Base-by-base conservation (phyloP, 805 yeast genomes). In the Ogataea degrootiae region DNA sequence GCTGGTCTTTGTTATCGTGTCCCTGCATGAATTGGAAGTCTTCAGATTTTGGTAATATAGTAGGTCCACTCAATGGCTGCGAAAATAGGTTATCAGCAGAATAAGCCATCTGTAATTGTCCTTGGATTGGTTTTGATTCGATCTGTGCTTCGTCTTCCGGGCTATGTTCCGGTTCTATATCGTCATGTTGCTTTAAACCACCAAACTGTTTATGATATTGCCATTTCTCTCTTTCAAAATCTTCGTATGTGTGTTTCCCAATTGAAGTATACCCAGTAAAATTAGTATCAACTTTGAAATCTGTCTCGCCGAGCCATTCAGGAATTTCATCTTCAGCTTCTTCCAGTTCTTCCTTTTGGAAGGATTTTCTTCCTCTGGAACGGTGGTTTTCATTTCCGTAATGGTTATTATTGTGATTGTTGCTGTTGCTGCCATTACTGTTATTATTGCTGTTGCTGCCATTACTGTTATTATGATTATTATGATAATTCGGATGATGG, bases 231-330 rank as follows among this genome's bases (percentile, higher is more conserved):
- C 55, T 48, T 44, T 64, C 68, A 26, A 64, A 55, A 26, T 64
- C 68, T 45, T 61, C 60, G 39, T 54, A 52, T 11, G 65, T 57
- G 46, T 59, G 63, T 3, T 50, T 22, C 2, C 65, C 65, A 17
- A 55, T 56, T 4, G 48, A 34, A 36, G 50, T 45, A 49, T 62
- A 64, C 5, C 55, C 44, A 7, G 60, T 53, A 37, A 64, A 59
- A 48, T 56, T 62, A n/a, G 51, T 39, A 39, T 64, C 68, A 11
- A 59, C 59, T 38, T 62, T 60, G 50, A 65, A 65, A 44, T 65
- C 66, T 2, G 65, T 58, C 37, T 63, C 69, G 17, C 55, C 59
- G 34, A 58, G 50, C 69, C 69, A 65, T 43, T 58, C 67, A 1
- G 68, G 68, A 12, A 42, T 42, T 15, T 53, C 61, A 5, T 60